These are phyloP conservation scores for Colletotrichum sp. DNA, from an alignment of 2,329 filamentous ascomycete genomes.

Conservation along the genomic window DNA sequence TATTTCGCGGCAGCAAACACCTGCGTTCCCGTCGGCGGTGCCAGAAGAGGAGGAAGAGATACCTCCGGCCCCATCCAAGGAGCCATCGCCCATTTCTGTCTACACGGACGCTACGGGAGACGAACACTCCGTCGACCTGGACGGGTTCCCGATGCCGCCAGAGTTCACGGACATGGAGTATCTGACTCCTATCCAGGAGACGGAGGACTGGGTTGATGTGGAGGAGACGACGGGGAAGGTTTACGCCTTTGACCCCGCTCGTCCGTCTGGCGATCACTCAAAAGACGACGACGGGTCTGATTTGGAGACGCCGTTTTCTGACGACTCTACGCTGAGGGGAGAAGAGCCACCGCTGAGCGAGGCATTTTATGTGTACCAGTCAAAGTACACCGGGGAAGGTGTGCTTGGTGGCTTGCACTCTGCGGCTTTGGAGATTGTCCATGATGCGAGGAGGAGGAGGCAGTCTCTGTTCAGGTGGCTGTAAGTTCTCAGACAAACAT, in stretches of 20 bases:
- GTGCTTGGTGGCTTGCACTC: slow-evolving; percentile 39
- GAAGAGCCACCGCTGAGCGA: slow-evolving; percentile 6
- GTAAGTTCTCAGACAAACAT: slow-evolving; percentile 23
- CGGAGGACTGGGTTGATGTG: slow-evolving; percentile 32
- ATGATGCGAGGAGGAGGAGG: slow-evolving; percentile 33
- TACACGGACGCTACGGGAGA: slow-evolving; percentile 27
- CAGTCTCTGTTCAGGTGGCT: slow-evolving; percentile 48
- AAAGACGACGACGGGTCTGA: slow-evolving; percentile 33
- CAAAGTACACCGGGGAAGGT: slow-evolving; percentile 42
- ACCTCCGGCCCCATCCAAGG: not conserved
- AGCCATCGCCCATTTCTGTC: slow-evolving; percentile 19
- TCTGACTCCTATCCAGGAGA: slow-evolving; percentile 13
- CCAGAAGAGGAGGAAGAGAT: not conserved
- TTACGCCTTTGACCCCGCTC: slow-evolving; percentile 25
- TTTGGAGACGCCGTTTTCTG: slow-evolving; percentile 29
- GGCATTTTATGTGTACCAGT: slow-evolving; percentile 31
- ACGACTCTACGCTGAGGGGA: slow-evolving; percentile 24
- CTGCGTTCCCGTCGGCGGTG: not conserved
- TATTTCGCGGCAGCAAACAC: not conserved
- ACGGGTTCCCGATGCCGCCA: slow-evolving; percentile 7
- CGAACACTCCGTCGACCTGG: not conserved
- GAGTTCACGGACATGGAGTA: slow-evolving; percentile 24
- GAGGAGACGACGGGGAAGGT: slow-evolving; percentile 28
- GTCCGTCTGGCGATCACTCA: slow-evolving; percentile 22
- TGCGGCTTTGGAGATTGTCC: slow-evolving; percentile 37